Percentiles rank a stretch among this genome's conserved stretches.
phyloP scores from a whole-genome alignment of 352 stramenopile species.

The Globisporangium cylindrosporum region DNA sequence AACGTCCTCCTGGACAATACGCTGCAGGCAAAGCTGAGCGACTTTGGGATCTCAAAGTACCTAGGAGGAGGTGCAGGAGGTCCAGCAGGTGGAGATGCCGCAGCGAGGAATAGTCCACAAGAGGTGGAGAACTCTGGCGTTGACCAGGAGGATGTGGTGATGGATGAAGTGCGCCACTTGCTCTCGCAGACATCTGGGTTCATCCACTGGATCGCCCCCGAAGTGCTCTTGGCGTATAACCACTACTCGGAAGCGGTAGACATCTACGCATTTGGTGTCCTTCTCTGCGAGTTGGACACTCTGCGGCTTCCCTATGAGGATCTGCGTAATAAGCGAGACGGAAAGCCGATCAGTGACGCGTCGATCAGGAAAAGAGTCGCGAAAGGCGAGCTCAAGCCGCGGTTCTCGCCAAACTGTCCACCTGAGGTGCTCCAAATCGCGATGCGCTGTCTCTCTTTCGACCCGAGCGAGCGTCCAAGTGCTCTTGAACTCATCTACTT shows the following conservation, averaged over 20 bases:
- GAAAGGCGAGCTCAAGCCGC: slow-evolving; percentile 25
- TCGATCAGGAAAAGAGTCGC: slow-evolving; percentile 31
- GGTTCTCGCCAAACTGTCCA: slow-evolving; percentile 30
- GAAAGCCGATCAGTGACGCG: slow-evolving; percentile 15
- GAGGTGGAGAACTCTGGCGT: not conserved
- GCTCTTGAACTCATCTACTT: slow-evolving; percentile 22
- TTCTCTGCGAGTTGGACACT: slow-evolving; percentile 25
- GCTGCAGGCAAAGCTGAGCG: slow-evolving; percentile 25
- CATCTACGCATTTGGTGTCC: slow-evolving; percentile 25
- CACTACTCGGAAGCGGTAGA: slow-evolving; percentile 24
- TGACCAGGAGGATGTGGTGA: slow-evolving; percentile 7
- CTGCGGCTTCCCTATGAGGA: slow-evolving; percentile 22
- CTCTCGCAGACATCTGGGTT: slow-evolving; percentile 14
- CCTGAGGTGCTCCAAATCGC: slow-evolving; percentile 26
- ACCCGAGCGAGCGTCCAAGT: slow-evolving; percentile 28
- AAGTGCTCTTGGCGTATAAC: slow-evolving; percentile 20
- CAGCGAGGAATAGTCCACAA: not conserved
- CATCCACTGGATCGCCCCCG: slow-evolving; percentile 23
- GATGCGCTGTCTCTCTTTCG: slow-evolving; percentile 28
- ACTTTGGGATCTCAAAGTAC: slow-evolving; percentile 29
- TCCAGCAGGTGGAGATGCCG: not conserved
- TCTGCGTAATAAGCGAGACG: slow-evolving; percentile 6
- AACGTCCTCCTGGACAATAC: slow-evolving; percentile 24
- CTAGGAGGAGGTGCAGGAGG: not conserved
- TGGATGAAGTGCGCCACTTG: slow-evolving; percentile 23